Evolutionary conservation across 176 grass and related monocot species (phyloP).

Genomic region (Oryza longistaminata): DNA sequence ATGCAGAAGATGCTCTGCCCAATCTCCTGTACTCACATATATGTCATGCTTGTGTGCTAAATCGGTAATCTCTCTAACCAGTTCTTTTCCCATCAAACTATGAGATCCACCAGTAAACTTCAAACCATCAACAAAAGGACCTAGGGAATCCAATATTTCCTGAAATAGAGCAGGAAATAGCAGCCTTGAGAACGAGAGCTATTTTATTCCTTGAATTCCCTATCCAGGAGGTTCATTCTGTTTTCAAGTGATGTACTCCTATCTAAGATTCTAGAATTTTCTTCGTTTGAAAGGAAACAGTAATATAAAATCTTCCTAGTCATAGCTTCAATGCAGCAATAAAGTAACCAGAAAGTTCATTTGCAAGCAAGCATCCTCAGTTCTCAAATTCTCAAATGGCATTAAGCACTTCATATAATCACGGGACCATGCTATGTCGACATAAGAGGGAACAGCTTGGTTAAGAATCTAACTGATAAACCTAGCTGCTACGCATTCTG

Average conservation of each 20-base stretch:
- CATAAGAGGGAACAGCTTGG: too few species aligned
- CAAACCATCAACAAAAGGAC: constrained; percentile 77
- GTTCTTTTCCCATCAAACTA: constrained; percentile 65
- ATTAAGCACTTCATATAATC: neutral
- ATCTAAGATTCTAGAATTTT: too few species aligned
- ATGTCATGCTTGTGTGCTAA: constrained; percentile 87
- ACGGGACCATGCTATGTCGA: neutral
- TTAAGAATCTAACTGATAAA: neutral
- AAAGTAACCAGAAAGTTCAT: neutral
- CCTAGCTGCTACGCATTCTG: neutral
- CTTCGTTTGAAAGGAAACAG: neutral
- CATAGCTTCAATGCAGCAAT: neutral
- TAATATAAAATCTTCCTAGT: neutral
- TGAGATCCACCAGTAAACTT: constrained; percentile 93
- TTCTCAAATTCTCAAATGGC: neutral
- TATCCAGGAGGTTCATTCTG: neutral
- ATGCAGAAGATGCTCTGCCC: constrained; percentile 83
- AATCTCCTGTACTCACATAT: constrained; percentile 96
- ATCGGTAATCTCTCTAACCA: constrained; percentile 75
- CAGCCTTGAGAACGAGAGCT: neutral
- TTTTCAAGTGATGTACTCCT: neutral
- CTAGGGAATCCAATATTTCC: constrained; percentile 66
- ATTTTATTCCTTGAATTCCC: neutral
- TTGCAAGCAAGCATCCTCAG: neutral
- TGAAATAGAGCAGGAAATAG: constrained; percentile 21